Conservation (phyloP, 108 stramenopile species). For the Nitzschia putrida region DNA sequence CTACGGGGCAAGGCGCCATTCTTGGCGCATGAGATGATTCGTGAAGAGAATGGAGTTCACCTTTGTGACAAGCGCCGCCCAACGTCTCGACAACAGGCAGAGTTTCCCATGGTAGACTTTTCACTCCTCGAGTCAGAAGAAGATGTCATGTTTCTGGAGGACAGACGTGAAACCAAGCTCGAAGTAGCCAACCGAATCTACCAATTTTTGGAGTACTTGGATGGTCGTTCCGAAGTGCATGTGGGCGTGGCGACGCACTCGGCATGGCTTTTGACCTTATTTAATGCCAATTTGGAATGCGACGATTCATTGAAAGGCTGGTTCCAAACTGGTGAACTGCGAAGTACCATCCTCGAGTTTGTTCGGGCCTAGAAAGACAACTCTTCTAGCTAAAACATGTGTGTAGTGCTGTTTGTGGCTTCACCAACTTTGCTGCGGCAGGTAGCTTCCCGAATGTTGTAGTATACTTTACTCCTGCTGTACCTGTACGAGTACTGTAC, state of each 20-base stretch:
- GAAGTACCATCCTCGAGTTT: slow-evolving; percentile 55
- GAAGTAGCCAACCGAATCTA: slow-evolving; percentile 59
- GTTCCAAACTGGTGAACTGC: slow-evolving; percentile 68
- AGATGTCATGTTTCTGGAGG: slow-evolving; percentile 49
- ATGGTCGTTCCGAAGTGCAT: slow-evolving; percentile 38
- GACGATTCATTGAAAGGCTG: slow-evolving; percentile 51
- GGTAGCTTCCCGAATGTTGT: too few relatives aligned
- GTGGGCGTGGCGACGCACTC: slow-evolving; percentile 55
- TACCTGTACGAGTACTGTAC: too few relatives aligned
- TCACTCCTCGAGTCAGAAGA: slow-evolving; percentile 50
- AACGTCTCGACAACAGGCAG: slow-evolving; percentile 40
- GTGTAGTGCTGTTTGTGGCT: too few relatives aligned
- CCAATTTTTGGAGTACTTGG: slow-evolving; percentile 56
- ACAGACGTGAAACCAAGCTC: slow-evolving; percentile 49
- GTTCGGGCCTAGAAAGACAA: not conserved
- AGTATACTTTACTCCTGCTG: too few relatives aligned
- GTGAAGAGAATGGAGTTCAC: slow-evolving; percentile 76
- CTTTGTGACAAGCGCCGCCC: slow-evolving; percentile 79
- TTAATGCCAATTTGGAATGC: slow-evolving; percentile 51
- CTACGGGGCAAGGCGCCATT: slow-evolving; percentile 51
- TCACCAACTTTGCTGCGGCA: too few relatives aligned
- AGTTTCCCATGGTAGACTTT: slow-evolving; percentile 72
- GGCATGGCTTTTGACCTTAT: slow-evolving; percentile 56
- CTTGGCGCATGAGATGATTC: slow-evolving; percentile 69
- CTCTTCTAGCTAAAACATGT: too few relatives aligned